Evolutionary conservation across 1,284 basidiomycete species (phyloP), one percentile per base, ranked within the genome.

Genomic region (Cutaneotrichosporon dermatis): DNA sequence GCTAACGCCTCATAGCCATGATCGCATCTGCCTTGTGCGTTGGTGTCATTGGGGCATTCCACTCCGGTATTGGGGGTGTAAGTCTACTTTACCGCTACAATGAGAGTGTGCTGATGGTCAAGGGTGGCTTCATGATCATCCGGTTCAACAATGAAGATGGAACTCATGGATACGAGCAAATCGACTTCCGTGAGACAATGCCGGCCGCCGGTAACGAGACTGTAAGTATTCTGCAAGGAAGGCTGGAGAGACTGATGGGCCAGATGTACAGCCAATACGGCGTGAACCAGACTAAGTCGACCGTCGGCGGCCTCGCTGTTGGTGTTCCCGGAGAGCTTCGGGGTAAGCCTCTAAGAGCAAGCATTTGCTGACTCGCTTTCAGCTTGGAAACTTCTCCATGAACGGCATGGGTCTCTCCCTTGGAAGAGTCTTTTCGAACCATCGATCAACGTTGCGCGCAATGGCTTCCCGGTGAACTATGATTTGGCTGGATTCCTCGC

Each of bases 251-350:
- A 6, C 54, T 55, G 51, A 64, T 33, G 40, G 8, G 25, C 2
- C 34, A 69, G 68, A 62, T 69, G 57, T 69, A 63, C 57, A 62
- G 59, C 15, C 57, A 60, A 35, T 62, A 62, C 46, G 69, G 69
- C 6, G 60, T 46, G 25, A 63, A 65, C 34, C 66, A 70, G 60
- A 70, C 66, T 33, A 59, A 64, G 53, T 70, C 89, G 13, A 79
- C 68, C 49, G 82, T 82, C 62, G 92, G 92, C 8, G 92, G 92
- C 8, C 80, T 94, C 35, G 76, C 89, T 4, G 84, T 92, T 16
- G 92, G 83, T 35, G 86, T 93, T 0, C 92, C 93, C 0, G 89
- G 91, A 4, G 92, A 95, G 77, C 73, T 95, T 48, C 82, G 86
- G n/a, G 92, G 92, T 12, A 43, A 49, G 62, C 52, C 15, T 13